These are phyloP conservation scores for Clarireedia homoeocarpa DNA, from an alignment of 2,329 filamentous ascomycete species.

Conservation along the genomic window DNA sequence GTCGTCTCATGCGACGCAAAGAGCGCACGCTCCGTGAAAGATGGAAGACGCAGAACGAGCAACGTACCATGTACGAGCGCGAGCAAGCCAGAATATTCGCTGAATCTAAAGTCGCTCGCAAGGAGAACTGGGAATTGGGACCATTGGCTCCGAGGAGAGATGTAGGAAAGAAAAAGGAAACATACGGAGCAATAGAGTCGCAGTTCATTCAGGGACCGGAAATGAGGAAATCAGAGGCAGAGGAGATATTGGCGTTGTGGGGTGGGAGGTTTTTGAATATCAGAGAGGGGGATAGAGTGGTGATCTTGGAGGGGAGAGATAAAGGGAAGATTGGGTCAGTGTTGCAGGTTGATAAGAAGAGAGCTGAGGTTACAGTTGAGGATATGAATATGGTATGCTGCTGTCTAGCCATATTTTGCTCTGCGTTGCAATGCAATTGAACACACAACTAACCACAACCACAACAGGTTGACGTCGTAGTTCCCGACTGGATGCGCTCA, in stretches of 20 bases:
- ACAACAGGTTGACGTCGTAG: slow-evolving; percentile 34
- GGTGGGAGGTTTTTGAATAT: slow-evolving; percentile 50
- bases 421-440: neutral
- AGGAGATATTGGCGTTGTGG: slow-evolving; percentile 29
- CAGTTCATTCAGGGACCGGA: slow-evolving; percentile 27
- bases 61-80: neutral
- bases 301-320: slow-evolving; percentile 68
- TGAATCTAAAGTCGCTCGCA: slow-evolving; percentile 47
- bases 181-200: slow-evolving; percentile 48
- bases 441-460: neutral
- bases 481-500: slow-evolving; percentile 34
- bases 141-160: slow-evolving; percentile 71
- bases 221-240: slow-evolving; percentile 18
- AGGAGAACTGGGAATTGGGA: slow-evolving; percentile 73
- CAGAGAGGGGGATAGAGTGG: slow-evolving; percentile 67
- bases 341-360: slow-evolving; percentile 42
- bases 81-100: slow-evolving; percentile 29
- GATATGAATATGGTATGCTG: slow-evolving; percentile 54
- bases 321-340: slow-evolving; percentile 80
- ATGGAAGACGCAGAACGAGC: slow-evolving; percentile 17
- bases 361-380: slow-evolving; percentile 53
- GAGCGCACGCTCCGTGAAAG: slow-evolving; percentile 15
- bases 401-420: neutral
- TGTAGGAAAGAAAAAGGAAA: slow-evolving; percentile 48
- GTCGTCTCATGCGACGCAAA: slow-evolving; percentile 30